These are phyloP conservation scores for Carex parvula DNA, from an alignment of 176 grass and related monocot species.

Conservation along the genomic window DNA sequence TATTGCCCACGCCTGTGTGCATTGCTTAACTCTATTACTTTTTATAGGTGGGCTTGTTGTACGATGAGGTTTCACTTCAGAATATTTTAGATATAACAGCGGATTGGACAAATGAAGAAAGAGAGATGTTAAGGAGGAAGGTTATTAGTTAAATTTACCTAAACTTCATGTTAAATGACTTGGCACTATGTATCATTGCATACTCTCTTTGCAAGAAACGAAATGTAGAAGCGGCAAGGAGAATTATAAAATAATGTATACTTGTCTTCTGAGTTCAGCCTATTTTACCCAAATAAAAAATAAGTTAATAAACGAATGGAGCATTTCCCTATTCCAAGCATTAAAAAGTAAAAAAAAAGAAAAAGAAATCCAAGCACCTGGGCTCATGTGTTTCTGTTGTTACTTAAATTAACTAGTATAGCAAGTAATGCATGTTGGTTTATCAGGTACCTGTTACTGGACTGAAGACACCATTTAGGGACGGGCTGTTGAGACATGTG, in stretches of 20 bases:
- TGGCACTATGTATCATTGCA: not conserved
- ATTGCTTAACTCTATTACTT: slow-evolving; percentile 1
- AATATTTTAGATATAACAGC: slow-evolving; percentile 77
- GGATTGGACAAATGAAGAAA: slow-evolving; percentile 95
- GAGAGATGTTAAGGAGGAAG: slow-evolving; percentile 82
- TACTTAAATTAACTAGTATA: slow-evolving; percentile 12
- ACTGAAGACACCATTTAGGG: slow-evolving; percentile 88
- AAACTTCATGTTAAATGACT: not conserved
- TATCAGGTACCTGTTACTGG: slow-evolving; percentile 77
- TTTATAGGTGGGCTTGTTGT: slow-evolving; percentile 77
- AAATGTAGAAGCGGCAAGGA: not conserved
- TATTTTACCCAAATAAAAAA: not conserved
- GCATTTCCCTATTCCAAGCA: not conserved
- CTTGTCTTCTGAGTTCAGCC: not conserved
- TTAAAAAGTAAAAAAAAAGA: not conserved
- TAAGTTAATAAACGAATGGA: not conserved
- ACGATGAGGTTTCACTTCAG: slow-evolving; percentile 84
- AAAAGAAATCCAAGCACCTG: not conserved
- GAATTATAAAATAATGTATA: not conserved
- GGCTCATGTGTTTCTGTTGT: not conserved
- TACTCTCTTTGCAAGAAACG: not conserved
- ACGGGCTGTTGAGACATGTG: slow-evolving; percentile 71
- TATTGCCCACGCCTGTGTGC: not conserved
- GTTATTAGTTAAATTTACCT: slow-evolving; percentile 27
- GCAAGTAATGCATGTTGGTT: slow-evolving; percentile 9